Base-by-base conservation (phyloP, 306 rosid genomes). In the Fragaria nilgerrensis region DNA sequence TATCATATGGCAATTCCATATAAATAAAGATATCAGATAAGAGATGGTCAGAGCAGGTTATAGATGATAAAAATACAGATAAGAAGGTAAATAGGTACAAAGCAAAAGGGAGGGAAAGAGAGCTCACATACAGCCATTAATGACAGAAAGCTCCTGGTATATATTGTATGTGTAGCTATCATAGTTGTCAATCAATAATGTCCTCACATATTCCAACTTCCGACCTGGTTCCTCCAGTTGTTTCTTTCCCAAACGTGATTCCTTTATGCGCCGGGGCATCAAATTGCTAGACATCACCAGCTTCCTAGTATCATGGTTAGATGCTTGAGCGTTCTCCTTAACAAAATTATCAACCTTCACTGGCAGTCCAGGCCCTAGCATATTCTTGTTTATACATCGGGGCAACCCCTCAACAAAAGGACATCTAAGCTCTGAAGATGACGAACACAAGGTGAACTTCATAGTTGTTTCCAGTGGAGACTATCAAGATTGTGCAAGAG, bases 81-180 rank as follows among this genome's bases (percentile, higher is more conserved):
- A 73, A 8, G 20, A 19, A 4, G 10, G 37, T 8, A 20, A 22
- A 9, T 22, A 34, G 34, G 34, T 41, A 43, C 13, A 17, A 45
- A 81, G 52, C 50, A 66, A 78, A 10, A 77, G 13, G 27, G 45
- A 45, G 41, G 41, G 59, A 74, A 36, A 75, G 37, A 25, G 62
- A 74, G 67, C 82, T 75, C 67, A 67, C 96, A 63, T 86, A 96
- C 99, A 79, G 12, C 99, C 98, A 80, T 96, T 96, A 82, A 96
- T 79, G 77, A 91, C 61, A 75, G 98, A 92, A 68, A 96, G 83
- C 78, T 91, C 97, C 92, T 96, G 99, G 88, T 88, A 96, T 81
- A 96, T 88, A 83, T 96, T 96, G 85, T 96, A 96, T 5, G 99
- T 96, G 87, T 96, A 96, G 75, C 99, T 96, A 70, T 96, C 99